These are phyloP conservation scores for Nakazawaea populi DNA, from an alignment of 805 yeast species.

Conservation along the genomic window DNA sequence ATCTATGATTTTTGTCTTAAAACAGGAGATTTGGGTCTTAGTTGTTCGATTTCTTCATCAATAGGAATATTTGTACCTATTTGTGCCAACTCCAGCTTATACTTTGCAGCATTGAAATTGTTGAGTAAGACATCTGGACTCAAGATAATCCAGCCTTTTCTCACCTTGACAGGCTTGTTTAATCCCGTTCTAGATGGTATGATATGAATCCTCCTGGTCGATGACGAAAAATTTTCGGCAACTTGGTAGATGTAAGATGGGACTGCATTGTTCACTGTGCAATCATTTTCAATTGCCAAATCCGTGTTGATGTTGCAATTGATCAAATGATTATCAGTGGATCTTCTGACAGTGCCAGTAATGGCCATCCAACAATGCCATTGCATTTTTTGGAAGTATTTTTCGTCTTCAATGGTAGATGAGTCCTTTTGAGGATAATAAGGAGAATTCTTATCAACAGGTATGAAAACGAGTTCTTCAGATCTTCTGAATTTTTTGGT, in stretches of 20 bases:
- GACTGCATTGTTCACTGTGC: constrained; percentile 39
- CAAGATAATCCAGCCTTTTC: constrained; percentile 90
- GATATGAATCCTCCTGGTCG: constrained; percentile 78
- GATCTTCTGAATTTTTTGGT: constrained; percentile 73
- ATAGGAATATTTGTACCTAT: constrained; percentile 59
- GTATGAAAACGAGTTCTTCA: constrained; percentile 82
- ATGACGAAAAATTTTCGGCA: constrained; percentile 84
- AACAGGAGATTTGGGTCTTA: constrained; percentile 80
- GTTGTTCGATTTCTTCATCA: constrained; percentile 64
- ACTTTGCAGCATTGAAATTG: constrained; percentile 51
- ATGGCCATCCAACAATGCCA: constrained; percentile 99
- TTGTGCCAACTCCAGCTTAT: constrained; percentile 34
- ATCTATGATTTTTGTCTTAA: not conserved
- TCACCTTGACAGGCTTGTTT: constrained; percentile 53
- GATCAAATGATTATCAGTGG: constrained; percentile 76
- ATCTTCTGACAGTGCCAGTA: constrained; percentile 87
- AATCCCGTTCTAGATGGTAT: constrained; percentile 69
- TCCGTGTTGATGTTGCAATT: constrained; percentile 94
- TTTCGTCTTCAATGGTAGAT: constrained; percentile 31
- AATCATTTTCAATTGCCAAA: constrained; percentile 57
- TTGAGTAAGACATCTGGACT: constrained; percentile 77
- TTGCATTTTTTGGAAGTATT: constrained; percentile 62
- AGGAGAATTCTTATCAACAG: constrained; percentile 58
- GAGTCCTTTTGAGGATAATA: constrained; percentile 54
- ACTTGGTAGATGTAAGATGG: constrained; percentile 76